phyloP scores from a whole-genome alignment of 2,329 filamentous ascomycete species.

The Arthrobotrys iridis region DNA sequence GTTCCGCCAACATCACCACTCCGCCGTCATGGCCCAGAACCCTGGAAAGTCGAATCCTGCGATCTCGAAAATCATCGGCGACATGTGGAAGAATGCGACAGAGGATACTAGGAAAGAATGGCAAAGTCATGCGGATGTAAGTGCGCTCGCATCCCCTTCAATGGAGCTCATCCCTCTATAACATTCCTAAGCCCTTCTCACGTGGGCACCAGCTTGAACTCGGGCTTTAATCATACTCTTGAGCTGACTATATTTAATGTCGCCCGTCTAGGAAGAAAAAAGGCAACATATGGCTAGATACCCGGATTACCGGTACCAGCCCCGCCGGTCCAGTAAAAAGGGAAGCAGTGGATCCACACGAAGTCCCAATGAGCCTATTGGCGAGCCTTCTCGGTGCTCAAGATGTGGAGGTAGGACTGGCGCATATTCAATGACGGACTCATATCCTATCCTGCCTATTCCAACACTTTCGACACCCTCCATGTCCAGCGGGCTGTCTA shows the following conservation, averaged over 20 bases:
- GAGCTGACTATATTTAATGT: conserved; percentile 8
- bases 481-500: conserved; percentile 46
- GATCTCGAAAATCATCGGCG: conserved; percentile 95
- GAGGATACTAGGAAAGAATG: conserved; percentile 81
- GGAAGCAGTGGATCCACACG: conserved; percentile 60
- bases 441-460: conserved; percentile 55
- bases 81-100: conserved; percentile 84
- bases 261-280: conserved; percentile 77
- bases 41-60: conserved; percentile 94
- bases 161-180: conserved; percentile 7
- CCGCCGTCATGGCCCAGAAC: conserved; percentile 79
- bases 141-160: conserved; percentile 27
- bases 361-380: conserved; percentile 59
- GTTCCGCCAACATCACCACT: conserved; percentile 92
- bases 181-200: neutral
- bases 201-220: conserved; percentile 3
- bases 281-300: conserved; percentile 86
- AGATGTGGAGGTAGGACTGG: conserved; percentile 64
- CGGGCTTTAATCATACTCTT: too few species aligned
- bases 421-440: conserved; percentile 56
- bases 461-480: conserved; percentile 54
- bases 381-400: conserved; percentile 58
- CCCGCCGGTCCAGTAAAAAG: conserved; percentile 70
- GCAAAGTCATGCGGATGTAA: conserved; percentile 85
- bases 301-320: conserved; percentile 93